Evolutionary conservation across 2,329 filamentous ascomycete genomes (phyloP).

Genomic region (Claviceps citrina): DNA sequence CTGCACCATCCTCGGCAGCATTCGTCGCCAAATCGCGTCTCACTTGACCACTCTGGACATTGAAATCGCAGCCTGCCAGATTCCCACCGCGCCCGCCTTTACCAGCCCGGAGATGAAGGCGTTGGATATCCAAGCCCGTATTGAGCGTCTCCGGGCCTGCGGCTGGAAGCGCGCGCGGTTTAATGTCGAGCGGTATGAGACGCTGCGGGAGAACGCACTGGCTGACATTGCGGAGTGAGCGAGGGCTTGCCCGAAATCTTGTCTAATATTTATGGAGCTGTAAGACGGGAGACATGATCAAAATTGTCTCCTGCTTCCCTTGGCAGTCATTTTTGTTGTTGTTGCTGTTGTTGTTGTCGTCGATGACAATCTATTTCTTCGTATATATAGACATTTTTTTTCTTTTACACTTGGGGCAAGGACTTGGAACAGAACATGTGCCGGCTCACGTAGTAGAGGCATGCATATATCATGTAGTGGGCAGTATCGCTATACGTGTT

Average conservation of each 20-base stretch:
- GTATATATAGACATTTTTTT: too few relatives aligned
- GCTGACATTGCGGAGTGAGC: constrained; percentile 26
- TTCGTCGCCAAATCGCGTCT: constrained; percentile 32
- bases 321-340: too few relatives aligned
- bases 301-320: too few relatives aligned
- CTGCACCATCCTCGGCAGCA: constrained; percentile 29
- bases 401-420: too few relatives aligned
- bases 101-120: constrained; percentile 21
- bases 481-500: too few relatives aligned
- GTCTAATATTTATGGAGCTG: not conserved
- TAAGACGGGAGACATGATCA: too few relatives aligned
- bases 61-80: constrained; percentile 19
- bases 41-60: constrained; percentile 32
- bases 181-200: constrained; percentile 36
- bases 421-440: too few relatives aligned
- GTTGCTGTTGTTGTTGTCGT: too few relatives aligned
- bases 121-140: constrained; percentile 32
- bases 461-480: too few relatives aligned
- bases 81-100: constrained; percentile 9
- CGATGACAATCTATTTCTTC: too few relatives aligned
- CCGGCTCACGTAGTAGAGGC: too few relatives aligned
- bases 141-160: constrained; percentile 36
- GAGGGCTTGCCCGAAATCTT: not conserved
- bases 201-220: constrained; percentile 34
- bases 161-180: constrained; percentile 44